These are phyloP conservation scores for Karstenula rhodostoma DNA, from an alignment of 2,329 filamentous ascomycete genomes.

Conservation along the genomic window DNA sequence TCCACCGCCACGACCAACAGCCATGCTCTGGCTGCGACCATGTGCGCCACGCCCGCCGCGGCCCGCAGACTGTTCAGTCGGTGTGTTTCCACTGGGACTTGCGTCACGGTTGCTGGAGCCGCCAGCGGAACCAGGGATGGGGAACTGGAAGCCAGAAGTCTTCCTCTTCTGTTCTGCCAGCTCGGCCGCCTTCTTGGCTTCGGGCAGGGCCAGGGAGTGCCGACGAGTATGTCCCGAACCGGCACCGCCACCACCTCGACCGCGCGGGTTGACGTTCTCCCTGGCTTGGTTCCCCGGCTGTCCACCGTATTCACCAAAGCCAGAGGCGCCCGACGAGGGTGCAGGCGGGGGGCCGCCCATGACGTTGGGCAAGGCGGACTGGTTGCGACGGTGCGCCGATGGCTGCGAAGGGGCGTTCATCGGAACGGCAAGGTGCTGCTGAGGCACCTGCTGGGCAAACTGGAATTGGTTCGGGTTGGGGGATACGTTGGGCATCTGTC, in stretches of 20 bases:
- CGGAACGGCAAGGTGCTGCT: constrained; percentile 69
- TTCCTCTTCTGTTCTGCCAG: constrained; percentile 96
- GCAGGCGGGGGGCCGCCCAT: constrained; percentile 86
- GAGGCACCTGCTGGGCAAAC: constrained; percentile 72
- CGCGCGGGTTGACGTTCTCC: constrained; percentile 74
- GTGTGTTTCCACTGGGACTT: constrained; percentile 61
- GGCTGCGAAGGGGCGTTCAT: constrained; percentile 81
- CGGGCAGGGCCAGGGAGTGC: constrained; percentile 91
- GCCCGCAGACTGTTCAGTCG: constrained; percentile 40
- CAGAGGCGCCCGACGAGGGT: constrained; percentile 86
- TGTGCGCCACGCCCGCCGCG: constrained; percentile 64
- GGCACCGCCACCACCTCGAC: constrained; percentile 74
- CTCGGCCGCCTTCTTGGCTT: constrained; percentile 97
- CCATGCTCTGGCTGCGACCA: constrained; percentile 89
- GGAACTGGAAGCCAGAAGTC: constrained; percentile 93
- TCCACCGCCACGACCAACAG: constrained; percentile 73
- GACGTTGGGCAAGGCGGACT: constrained; percentile 93
- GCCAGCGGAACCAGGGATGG: constrained; percentile 72
- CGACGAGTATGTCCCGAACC: constrained; percentile 84
- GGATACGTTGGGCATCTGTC: constrained; percentile 78
- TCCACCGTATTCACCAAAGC: constrained; percentile 80
- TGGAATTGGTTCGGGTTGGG: constrained; percentile 83
- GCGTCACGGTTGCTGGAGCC: constrained; percentile 63
- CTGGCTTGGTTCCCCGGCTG: constrained; percentile 66
- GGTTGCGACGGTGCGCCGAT: constrained; percentile 92